Evolutionary conservation across 2,329 filamentous ascomycete species (phyloP), one percentile per base, ranked within the genome.

Genomic region (Penicillium sp.): DNA sequence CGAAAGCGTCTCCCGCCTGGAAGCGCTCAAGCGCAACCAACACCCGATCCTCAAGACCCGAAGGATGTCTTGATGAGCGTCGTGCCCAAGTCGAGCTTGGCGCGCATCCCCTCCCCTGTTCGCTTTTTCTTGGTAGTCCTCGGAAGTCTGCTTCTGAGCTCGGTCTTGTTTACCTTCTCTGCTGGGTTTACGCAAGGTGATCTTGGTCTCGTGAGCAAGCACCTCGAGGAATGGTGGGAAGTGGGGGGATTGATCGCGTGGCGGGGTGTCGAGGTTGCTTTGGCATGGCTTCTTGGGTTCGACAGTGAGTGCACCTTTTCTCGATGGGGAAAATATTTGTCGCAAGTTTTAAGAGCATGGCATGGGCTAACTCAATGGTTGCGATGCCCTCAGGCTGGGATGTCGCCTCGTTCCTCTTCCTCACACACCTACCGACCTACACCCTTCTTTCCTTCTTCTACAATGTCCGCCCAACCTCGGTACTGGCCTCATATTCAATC

Each of bases 391-490:
- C 61, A 82, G 88, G 90, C 78, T 84, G 87, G 74, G 89, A 92
- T 75, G 81, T 90, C 55, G 85, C 85, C 12, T 84, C 86, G 51
- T 80, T 92, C 72, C 86, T 86, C 61, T 75, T 92, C 63, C 81
- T 97, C 45, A 89, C 89, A 59, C 88, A 92, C 77, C 86, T 90
- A 22, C 94, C 93, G 47, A 86, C 87, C 70, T 86, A 90, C 65
- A 91, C 91, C 73, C 87, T 97, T 47, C 83, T 96, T 30, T 83
- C 84, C 33, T 88, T 88, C 56, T 97, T 96, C 81, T 97, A 96
- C 84, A 79, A 83, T 38, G 84, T 96, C 68, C 84, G 85, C 28
- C 81, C 85, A 28, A 76, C 81, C 57, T 89, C 90, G 0, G 83
- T 89, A 22, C 71, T 88, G 33, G 80, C 85, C 42, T 87, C 87